phyloP scores from a whole-genome alignment of 2,329 filamentous ascomycete species.

The Trichoderma atroviride region DNA sequence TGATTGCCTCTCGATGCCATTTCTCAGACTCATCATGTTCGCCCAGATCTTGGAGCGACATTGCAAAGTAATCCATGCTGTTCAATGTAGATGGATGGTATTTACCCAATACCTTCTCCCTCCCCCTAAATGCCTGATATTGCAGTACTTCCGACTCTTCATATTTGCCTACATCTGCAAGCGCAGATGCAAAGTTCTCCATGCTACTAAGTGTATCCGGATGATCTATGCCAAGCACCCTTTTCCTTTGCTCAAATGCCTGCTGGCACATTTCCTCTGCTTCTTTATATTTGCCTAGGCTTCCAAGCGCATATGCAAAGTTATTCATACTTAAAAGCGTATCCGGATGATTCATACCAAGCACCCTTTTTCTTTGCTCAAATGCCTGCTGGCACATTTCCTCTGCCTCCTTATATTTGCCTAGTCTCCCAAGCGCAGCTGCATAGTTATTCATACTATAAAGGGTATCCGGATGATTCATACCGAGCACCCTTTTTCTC shows the following conservation, averaged over 20 bases:
- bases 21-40: neutral
- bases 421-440: neutral
- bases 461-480: neutral
- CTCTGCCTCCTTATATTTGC: neutral
- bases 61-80: neutral
- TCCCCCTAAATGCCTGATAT: neutral
- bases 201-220: neutral
- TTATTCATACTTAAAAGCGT: neutral
- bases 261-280: neutral
- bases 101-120: neutral
- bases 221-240: neutral
- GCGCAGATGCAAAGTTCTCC: neutral
- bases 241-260: neutral
- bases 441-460: neutral
- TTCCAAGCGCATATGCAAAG: neutral
- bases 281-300: neutral
- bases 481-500: neutral
- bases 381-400: neutral
- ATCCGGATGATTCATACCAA: neutral
- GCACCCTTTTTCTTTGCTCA: neutral
- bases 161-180: neutral
- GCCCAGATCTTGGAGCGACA: neutral
- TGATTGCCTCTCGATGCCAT: neutral
- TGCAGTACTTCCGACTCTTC: neutral
- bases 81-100: neutral